These are phyloP conservation scores for Endocarpon pusillum DNA, from an alignment of 495 filamentous ascomycete species.

Conservation along the genomic window DNA sequence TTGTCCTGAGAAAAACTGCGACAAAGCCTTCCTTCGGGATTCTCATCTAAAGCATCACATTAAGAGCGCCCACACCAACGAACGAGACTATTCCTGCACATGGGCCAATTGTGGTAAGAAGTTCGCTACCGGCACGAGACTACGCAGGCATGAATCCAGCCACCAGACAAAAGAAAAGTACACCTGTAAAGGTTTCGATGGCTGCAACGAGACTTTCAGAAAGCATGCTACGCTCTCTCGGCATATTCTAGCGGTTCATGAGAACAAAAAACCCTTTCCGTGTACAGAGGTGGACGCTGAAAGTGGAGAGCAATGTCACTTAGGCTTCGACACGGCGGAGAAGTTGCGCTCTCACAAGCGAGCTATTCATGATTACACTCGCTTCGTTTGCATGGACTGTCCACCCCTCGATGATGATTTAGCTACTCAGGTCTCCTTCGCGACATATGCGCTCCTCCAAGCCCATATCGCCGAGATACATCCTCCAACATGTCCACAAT, in stretches of 20 bases:
- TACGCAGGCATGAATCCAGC: constrained; percentile 47
- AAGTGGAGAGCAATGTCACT: constrained; percentile 41
- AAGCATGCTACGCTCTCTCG: constrained; percentile 76
- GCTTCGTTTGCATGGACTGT: constrained; percentile 62
- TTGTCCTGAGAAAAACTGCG: constrained; percentile 52
- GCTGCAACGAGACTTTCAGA: constrained; percentile 64
- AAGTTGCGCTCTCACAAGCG: constrained; percentile 55
- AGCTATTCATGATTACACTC: constrained; percentile 45
- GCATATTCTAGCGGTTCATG: constrained; percentile 59
- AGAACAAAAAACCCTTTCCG: constrained; percentile 46
- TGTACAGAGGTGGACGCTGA: constrained; percentile 42
- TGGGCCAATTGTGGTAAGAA: constrained; percentile 57
- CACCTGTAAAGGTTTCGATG: constrained; percentile 54
- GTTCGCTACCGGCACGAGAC: constrained; percentile 59
- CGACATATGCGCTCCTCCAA: constrained; percentile 50
- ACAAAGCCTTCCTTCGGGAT: constrained; percentile 63
- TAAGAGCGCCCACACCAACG: constrained; percentile 59
- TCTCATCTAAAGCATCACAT: constrained; percentile 73
- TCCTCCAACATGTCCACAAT: constrained; percentile 57
- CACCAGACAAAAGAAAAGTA: constrained; percentile 54
- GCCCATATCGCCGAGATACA: constrained; percentile 54
- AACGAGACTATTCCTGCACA: constrained; percentile 53
- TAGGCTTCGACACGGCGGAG: constrained; percentile 52
- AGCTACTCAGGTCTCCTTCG: constrained; percentile 36
- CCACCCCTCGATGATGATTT: constrained; percentile 10